Conservation (phyloP, 768 basidiomycete genomes). For the Amanita inopinata region DNA sequence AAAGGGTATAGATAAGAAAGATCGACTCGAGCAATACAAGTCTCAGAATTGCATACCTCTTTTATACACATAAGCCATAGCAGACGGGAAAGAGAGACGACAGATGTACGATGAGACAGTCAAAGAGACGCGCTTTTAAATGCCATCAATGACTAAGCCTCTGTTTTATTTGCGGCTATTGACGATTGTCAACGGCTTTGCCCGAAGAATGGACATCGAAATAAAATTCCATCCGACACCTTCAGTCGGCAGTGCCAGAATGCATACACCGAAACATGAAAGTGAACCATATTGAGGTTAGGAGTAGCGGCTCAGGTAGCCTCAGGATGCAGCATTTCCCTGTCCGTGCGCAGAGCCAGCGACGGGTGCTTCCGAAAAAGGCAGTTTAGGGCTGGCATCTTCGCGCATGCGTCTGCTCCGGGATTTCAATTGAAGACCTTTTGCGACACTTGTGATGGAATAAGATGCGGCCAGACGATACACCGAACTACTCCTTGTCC, state of each 20-base stretch:
- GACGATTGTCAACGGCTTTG: background rate
- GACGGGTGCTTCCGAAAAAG: background rate
- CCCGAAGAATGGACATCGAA: no score
- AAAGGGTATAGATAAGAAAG: conserved; percentile 4
- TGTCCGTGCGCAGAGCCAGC: no score
- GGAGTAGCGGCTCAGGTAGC: background rate
- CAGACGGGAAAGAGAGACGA: conserved; percentile 2
- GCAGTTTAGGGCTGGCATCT: conserved; percentile 22
- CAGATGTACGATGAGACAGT: background rate
- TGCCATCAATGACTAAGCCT: background rate
- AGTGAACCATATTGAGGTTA: background rate
- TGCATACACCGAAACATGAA: background rate
- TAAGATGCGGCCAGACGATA: conserved; percentile 5
- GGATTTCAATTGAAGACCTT: conserved; percentile 10
- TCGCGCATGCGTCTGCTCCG: conserved; percentile 16
- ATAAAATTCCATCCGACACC: no score
- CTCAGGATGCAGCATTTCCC: background rate
- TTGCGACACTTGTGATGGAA: conserved; percentile 3
- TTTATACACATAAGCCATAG: conserved; percentile 24
- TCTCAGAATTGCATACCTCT: conserved; percentile 18
- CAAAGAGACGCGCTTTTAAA: background rate
- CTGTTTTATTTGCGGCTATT: conserved; percentile 2
- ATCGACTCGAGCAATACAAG: background rate
- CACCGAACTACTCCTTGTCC: conserved; percentile 4
- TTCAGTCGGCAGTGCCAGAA: no score